These are phyloP conservation scores for Knufia fluminis DNA, from an alignment of 2,329 filamentous ascomycete genomes.

Conservation along the genomic window DNA sequence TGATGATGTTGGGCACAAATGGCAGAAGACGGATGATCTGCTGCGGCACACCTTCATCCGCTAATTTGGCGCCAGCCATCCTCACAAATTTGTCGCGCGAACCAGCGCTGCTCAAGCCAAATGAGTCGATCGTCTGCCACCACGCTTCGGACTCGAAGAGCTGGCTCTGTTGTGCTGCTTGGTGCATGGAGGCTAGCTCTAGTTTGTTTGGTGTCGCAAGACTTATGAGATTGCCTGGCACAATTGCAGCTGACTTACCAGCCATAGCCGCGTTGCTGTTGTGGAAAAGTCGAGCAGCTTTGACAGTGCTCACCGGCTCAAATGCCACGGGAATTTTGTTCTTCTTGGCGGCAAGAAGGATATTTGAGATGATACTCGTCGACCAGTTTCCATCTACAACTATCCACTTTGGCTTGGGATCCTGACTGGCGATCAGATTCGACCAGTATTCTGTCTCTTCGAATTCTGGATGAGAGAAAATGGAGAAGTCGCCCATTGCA, in stretches of 20 bases:
- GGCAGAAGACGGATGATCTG: constrained; percentile 77
- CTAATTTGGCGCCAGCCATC: constrained; percentile 57
- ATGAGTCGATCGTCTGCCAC: constrained; percentile 70
- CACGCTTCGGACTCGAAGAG: constrained; percentile 63
- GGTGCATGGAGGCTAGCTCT: constrained; percentile 73
- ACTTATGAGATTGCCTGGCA: constrained; percentile 59
- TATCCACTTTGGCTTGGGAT: constrained; percentile 60
- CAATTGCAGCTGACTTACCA: constrained; percentile 26
- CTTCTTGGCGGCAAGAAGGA: constrained; percentile 54
- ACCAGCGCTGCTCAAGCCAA: constrained; percentile 61
- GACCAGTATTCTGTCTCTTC: constrained; percentile 50
- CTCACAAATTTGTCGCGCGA: constrained; percentile 63
- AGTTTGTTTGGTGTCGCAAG: constrained; percentile 74
- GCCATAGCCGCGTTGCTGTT: constrained; percentile 25
- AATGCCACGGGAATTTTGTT: constrained; percentile 58
- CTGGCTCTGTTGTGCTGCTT: constrained; percentile 54
- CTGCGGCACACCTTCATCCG: constrained; percentile 73
- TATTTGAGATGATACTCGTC: constrained; percentile 53
- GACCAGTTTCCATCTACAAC: constrained; percentile 86
- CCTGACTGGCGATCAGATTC: constrained; percentile 42
- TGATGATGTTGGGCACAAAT: constrained; percentile 74
- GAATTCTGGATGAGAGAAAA: constrained; percentile 49
- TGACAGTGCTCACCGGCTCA: constrained; percentile 80
- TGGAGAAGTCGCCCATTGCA: constrained; percentile 92
- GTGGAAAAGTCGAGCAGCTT: constrained; percentile 61